Base-by-base conservation (phyloP, 345 rosid genomes). In the Schrenkiella parvula region DNA sequence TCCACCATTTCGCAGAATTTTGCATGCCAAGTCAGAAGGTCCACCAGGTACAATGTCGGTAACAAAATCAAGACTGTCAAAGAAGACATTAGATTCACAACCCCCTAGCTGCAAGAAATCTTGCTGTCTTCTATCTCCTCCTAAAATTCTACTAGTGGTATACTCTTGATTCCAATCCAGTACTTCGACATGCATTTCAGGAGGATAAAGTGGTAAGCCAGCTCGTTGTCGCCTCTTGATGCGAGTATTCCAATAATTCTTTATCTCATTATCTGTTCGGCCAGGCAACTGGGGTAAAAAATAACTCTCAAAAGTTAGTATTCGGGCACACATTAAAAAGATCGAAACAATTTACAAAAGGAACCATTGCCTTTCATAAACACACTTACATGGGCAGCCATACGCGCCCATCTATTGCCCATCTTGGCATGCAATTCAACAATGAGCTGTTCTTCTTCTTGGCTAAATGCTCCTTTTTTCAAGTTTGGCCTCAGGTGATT, bases 341-440 rank as follows among this genome's bases (percentile, higher is more conserved):
- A 37, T 39, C 0, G 11, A 25, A 55, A 13, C 31, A 19, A 6
- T 0, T 6, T 6, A 13, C 8, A 19, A 62, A 18, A 66, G 25
- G 17, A 59, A 50, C 9, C 17, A 43, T 37, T 6, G 51, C 15
- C 22, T 29, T 14, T 13, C 4, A 15, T 14, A 28, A 23, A 74
- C 23, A 46, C 13, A 68, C 78, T 74, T 86, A 93, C 98, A 81
- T 90, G 93, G 15, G 91, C 89, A 74, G 98, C 98, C 97, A 93
- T 93, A 68, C 84, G 91, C 2, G 98, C 98, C 98, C 98, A 93
- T 82, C 88, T 93, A 84, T 93, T 93, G 53, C 98, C 98, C 93
- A 93, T 90, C 82, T 91, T 87, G 32, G 95, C 87, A 81, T 90
- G 98, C 58, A 93, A 85, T 65, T 91, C 96, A 68, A 87, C 78